These are phyloP conservation scores for Penicillium mononematosum DNA, from an alignment of 495 filamentous ascomycete genomes.

Conservation along the genomic window DNA sequence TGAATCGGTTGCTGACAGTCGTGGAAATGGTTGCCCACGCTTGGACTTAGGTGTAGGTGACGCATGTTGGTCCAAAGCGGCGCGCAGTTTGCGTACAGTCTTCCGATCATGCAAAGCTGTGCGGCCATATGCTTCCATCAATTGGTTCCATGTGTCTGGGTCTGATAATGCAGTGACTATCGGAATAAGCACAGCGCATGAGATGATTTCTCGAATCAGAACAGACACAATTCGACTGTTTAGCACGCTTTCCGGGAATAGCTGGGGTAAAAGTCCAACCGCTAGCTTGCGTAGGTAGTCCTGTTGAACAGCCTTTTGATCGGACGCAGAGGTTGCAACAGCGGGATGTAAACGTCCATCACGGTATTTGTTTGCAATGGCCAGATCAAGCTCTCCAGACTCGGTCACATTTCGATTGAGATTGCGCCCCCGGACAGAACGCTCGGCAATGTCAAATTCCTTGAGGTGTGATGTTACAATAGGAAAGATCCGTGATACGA, in stretches of 20 bases:
- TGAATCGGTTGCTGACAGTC: constrained; percentile 66
- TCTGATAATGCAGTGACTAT: constrained; percentile 55
- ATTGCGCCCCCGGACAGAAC: constrained; percentile 78
- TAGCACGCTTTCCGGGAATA: constrained; percentile 71
- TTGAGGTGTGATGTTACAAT: constrained; percentile 88
- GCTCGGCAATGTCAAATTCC: constrained; percentile 89
- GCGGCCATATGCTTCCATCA: constrained; percentile 86
- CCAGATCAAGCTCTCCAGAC: constrained; percentile 90
- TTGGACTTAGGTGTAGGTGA: constrained; percentile 72
- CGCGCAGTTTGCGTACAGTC: constrained; percentile 88
- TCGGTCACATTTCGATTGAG: constrained; percentile 89
- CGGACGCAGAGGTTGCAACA: constrained; percentile 75
- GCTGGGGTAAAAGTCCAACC: constrained; percentile 64
- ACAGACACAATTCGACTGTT: constrained; percentile 76
- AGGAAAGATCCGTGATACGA: constrained; percentile 79
- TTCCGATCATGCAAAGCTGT: constrained; percentile 93
- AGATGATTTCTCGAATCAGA: constrained; percentile 79
- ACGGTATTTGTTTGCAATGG: constrained; percentile 88
- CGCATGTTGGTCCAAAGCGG: constrained; percentile 92
- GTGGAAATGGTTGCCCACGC: constrained; percentile 63
- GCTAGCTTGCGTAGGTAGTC: constrained; percentile 77
- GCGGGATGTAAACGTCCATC: constrained; percentile 89
- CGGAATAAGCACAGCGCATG: constrained; percentile 46
- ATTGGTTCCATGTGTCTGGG: constrained; percentile 95
- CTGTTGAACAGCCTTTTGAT: constrained; percentile 79